phyloP scores from a whole-genome alignment of 1,284 basidiomycete species.

The Puccinia hordei region DNA sequence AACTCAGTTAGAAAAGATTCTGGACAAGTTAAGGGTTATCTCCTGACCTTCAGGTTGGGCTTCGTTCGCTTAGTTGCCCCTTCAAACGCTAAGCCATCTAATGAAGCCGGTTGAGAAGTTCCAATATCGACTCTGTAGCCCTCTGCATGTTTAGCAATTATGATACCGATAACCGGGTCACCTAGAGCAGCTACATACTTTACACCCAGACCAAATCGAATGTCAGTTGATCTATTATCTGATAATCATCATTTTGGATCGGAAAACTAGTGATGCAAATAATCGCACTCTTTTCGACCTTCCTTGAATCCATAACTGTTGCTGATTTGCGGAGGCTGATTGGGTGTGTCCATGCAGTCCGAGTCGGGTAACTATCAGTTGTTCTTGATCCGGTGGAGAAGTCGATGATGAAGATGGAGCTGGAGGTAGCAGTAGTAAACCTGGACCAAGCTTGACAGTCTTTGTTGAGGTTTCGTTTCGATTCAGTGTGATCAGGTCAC shows the following conservation, averaged over 20 bases:
- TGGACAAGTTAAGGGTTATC: not conserved
- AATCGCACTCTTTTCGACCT: conserved; percentile 27
- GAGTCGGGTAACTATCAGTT: conserved; percentile 23
- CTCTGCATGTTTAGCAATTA: conserved; percentile 72
- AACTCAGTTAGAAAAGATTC: not conserved
- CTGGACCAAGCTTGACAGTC: conserved; percentile 38
- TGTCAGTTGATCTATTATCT: not conserved
- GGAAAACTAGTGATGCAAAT: not conserved
- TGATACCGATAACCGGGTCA: conserved; percentile 74
- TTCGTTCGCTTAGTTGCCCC: conserved; percentile 79
- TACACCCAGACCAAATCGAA: not conserved
- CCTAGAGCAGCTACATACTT: conserved; percentile 81
- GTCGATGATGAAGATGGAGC: not conserved
- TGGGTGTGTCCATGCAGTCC: conserved; percentile 43
- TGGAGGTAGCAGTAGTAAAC: conserved; percentile 15
- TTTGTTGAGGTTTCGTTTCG: not conserved
- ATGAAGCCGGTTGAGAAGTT: conserved; percentile 70
- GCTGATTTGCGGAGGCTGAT: not conserved
- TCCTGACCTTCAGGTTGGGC: conserved; percentile 74
- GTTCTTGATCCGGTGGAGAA: not conserved
- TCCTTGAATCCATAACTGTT: conserved; percentile 45
- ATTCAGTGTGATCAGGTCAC: conserved; percentile 17
- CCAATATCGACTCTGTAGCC: conserved; percentile 81
- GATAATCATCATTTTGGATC: not conserved
- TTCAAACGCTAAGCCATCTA: conserved; percentile 81